These are phyloP conservation scores for Paragyromitra xinjiangensis DNA, from an alignment of 495 filamentous ascomycete genomes.

Conservation along the genomic window DNA sequence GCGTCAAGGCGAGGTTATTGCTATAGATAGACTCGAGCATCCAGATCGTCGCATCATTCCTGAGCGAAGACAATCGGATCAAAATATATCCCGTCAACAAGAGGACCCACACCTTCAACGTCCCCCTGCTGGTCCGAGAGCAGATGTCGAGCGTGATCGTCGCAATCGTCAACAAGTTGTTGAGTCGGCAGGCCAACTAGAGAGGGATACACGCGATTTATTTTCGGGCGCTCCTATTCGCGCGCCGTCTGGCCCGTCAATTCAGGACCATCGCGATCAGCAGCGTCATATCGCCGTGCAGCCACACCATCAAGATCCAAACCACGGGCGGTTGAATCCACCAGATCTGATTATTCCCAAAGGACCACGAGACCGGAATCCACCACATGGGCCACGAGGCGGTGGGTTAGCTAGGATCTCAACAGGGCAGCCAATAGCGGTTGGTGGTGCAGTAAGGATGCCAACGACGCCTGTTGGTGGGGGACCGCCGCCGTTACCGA, in stretches of 20 bases:
- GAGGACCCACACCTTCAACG: conserved; percentile 46
- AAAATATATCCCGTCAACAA: conserved; percentile 46
- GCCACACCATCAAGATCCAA: conserved; percentile 66
- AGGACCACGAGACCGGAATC: conserved; percentile 63
- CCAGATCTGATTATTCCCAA: conserved; percentile 62
- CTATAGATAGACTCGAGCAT: conserved; percentile 42
- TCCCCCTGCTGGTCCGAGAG: conserved; percentile 54
- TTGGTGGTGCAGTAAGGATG: conserved; percentile 17
- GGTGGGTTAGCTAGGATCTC: conserved; percentile 58
- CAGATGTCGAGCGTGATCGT: conserved; percentile 54
- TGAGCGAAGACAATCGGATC: conserved; percentile 48
- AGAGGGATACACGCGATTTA: conserved; percentile 52
- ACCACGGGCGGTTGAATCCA: conserved; percentile 68
- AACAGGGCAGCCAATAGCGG: conserved; percentile 1
- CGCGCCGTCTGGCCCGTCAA: conserved; percentile 66
- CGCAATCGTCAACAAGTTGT: conserved; percentile 45
- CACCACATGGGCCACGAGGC: conserved; percentile 76
- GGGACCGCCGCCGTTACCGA: conserved; percentile 54
- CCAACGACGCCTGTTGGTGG: conserved; percentile 18
- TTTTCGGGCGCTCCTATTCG: conserved; percentile 54
- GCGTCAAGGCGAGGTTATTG: conserved; percentile 27
- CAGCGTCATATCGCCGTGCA: conserved; percentile 53
- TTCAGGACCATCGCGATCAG: conserved; percentile 61
- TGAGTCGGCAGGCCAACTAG: conserved; percentile 37
- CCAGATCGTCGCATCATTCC: conserved; percentile 37